Conservation (phyloP, 2,329 filamentous ascomycete species). For the Fusarium protoensiforme region DNA sequence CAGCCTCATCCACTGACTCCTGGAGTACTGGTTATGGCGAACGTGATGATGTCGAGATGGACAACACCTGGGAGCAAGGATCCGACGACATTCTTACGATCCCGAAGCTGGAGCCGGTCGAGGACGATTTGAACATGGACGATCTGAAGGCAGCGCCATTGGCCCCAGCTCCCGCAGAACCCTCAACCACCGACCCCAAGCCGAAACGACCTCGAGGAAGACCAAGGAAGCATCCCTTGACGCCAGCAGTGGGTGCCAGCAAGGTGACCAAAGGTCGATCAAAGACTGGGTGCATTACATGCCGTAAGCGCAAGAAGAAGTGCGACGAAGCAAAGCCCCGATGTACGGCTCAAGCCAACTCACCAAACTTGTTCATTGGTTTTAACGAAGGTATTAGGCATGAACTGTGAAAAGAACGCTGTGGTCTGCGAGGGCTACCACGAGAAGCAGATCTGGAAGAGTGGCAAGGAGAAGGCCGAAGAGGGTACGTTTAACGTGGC, state of each 20-base stretch:
- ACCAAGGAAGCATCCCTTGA: conserved; percentile 82
- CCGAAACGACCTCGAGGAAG: conserved; percentile 78
- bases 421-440: conserved; percentile 92
- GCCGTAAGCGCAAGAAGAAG: conserved; percentile 77
- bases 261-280: conserved; percentile 83
- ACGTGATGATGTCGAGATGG: conserved; percentile 52
- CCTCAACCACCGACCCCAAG: conserved; percentile 50
- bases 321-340: conserved; percentile 74
- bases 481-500: conserved; percentile 61
- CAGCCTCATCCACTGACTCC: conserved; percentile 58
- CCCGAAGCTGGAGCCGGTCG: conserved; percentile 67
- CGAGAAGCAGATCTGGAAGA: conserved; percentile 87
- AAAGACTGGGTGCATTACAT: conserved; percentile 76
- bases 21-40: conserved; percentile 57
- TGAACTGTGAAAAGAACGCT: conserved; percentile 94
- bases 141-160: conserved; percentile 59
- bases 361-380: neutral
- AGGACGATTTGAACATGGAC: conserved; percentile 66
- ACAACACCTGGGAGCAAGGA: conserved; percentile 59
- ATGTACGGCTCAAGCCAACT: conserved; percentile 15
- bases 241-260: conserved; percentile 64
- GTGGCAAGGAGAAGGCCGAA: conserved; percentile 80
- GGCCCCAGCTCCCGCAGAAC: conserved; percentile 31
- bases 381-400: conserved; percentile 60
- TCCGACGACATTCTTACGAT: conserved; percentile 58